Evolutionary conservation across 2,329 filamentous ascomycete species (phyloP), one percentile per base, ranked within the genome.

Genomic region (Colletotrichum sp.): DNA sequence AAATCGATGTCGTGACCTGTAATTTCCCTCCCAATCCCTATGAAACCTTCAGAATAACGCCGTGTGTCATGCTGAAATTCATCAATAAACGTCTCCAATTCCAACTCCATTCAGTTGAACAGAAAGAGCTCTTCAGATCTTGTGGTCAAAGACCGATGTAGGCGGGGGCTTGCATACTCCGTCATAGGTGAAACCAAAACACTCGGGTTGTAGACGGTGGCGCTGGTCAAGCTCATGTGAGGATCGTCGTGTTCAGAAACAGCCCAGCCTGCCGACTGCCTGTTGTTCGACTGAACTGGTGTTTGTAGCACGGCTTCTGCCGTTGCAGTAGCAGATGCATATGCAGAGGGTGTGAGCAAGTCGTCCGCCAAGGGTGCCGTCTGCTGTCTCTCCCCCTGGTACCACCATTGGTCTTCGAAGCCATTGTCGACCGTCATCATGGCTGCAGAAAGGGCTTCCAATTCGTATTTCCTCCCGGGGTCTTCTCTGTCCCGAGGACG

Each of bases 391-490:
- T 76, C 74, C 2, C 89, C 89, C 76, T 88, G 88, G 78, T 90
- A 87, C 89, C 89, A 91, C 89, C 89, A 90, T 80, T 91, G 89
- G 76, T 88, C 87, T 82, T 91, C 89, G 77, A 91, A 91, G 4
- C 89, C 89, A 78, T 90, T 91, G 79, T 91, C 89, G 5, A 91
- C 87, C 4, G 89, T 91, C 83, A 91, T 87, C 85, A 91, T 87
- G 49, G 89, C 89, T 6, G 86, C 85, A 12, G 88, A 89, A 6
- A 91, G 82, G 1, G 87, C 85, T 71, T 88, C 88, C 5, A 90
- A 85, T 60, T 90, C 87, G 32, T 44, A 39, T 49, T 59, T 68
- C 36, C 73, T 68, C 10, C 55, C 68, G 8, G 74, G 30, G 13
- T 77, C 77, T 13, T 78, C 76, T 28, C 71, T 52, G 5, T 76